Base-by-base conservation (phyloP, 768 basidiomycete genomes). In the Hydnum rufescens region DNA sequence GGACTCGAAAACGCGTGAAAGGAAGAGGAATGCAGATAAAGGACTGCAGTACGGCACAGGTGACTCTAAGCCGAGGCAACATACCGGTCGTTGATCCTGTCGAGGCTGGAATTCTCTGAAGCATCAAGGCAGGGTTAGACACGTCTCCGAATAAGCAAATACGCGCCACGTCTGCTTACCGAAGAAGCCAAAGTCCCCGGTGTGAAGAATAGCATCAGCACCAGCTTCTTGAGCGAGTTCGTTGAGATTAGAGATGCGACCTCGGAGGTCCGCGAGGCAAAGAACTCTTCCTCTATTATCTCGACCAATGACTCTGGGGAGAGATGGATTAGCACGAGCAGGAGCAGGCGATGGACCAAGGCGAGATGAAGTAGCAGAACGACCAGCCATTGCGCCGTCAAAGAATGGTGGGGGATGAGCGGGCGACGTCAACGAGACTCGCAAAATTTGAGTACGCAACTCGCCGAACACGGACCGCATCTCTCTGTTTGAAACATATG, bases 151-250 rank as follows among this genome's bases (percentile, higher is more conserved):
- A 8, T 8, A 32, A 53, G 57, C 51, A 13, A n/a, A n/a, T n/a
- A n/a, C 36, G 13, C 22, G 36, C 36, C 36, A 22, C 36, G 36
- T 22, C 13, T 25, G 65, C 73, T 57, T 58, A 80, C 86, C 88
- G 65, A 93, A 95, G 69, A 99, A 95, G 54, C 95, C 95, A 77
- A 97, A 97, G 70, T 99, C 95, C 51, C 95, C 95, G 0, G 92
- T 93, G 64, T 97, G 93, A 54, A 99, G 85, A 64, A 96, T 80
- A 18, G 90, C 93, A 54, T 80, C 76, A 23, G 90, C 95, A 61
- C 84, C 82, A 53, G 77, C 78, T 59, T 95, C 88, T 44, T 80
- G 70, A 18, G 92, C 92, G 51, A 95, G 76, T 65, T 86, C 77
- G 65, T 96, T 96, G 62, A 99, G 75, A 47, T 77, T 77, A 42